Evolutionary conservation across 352 stramenopile species (phyloP).

Genomic region (Phytophthora parvispora): DNA sequence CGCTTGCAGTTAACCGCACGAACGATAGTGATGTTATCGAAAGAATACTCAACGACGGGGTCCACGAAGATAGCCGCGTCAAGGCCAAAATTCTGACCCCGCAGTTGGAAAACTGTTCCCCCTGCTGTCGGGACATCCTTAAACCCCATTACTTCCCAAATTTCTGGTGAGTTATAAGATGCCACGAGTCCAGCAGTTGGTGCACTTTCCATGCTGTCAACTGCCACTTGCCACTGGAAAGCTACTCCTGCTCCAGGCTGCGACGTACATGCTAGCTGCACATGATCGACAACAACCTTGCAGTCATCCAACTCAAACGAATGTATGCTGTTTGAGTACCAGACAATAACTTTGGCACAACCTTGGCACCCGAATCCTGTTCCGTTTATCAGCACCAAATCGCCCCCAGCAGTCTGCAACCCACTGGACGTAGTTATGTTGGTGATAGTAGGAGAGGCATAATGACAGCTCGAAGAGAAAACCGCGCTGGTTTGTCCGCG

Average conservation of each 20-base stretch:
- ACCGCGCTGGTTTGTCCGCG: conserved; percentile 40
- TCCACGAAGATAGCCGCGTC: conserved; percentile 55
- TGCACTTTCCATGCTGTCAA: conserved; percentile 45
- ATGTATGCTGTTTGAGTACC: conserved; percentile 54
- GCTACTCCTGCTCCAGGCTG: conserved; percentile 41
- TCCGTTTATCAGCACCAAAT: conserved; percentile 50
- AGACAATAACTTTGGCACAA: conserved; percentile 34
- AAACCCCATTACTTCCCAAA: conserved; percentile 58
- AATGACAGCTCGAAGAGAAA: conserved; percentile 38
- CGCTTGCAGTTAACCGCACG: conserved; percentile 64
- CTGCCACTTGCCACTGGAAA: conserved; percentile 50
- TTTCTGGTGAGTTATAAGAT: conserved; percentile 42
- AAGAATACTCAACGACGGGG: conserved; percentile 64
- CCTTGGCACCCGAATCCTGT: conserved; percentile 55
- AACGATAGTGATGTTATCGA: conserved; percentile 40
- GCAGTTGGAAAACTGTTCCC: conserved; percentile 55
- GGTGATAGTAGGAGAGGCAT: conserved; percentile 42
- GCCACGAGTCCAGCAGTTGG: conserved; percentile 10
- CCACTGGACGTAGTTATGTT: conserved; percentile 7
- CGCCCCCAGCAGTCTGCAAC: conserved; percentile 42
- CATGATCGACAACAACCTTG: conserved; percentile 50
- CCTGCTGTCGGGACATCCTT: conserved; percentile 52
- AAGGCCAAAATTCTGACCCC: conserved; percentile 62
- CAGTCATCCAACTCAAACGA: conserved; percentile 52
- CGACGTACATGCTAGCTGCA: conserved; percentile 46